Evolutionary conservation across 2,329 filamentous ascomycete genomes (phyloP).

Genomic region (Thelonectria olida): DNA sequence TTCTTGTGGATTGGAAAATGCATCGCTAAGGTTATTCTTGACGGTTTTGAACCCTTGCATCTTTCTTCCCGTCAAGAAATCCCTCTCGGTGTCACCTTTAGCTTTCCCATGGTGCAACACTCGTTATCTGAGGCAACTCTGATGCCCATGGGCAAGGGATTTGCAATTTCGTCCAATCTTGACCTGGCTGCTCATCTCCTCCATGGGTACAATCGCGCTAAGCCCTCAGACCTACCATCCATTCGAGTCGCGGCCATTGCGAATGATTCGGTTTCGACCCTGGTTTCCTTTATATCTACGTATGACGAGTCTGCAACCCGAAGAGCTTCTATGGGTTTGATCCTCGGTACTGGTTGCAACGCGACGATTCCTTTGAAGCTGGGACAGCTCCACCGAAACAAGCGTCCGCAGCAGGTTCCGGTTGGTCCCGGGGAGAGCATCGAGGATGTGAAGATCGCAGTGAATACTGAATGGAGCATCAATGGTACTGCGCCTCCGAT

Average conservation of each 20-base stretch:
- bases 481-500: constrained; percentile 77
- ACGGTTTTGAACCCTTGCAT: constrained; percentile 58
- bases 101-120: constrained; percentile 74
- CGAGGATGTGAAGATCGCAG: constrained; percentile 71
- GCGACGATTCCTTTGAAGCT: constrained; percentile 79
- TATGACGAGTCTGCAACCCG: constrained; percentile 68
- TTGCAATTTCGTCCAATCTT: constrained; percentile 67
- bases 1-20: constrained; percentile 85
- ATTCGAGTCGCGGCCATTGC: constrained; percentile 80
- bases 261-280: constrained; percentile 83
- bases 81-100: constrained; percentile 75
- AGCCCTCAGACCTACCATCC: constrained; percentile 62
- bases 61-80: constrained; percentile 57
- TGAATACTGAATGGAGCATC: constrained; percentile 89
- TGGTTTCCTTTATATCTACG: constrained; percentile 80
- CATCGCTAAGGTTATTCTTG: constrained; percentile 76
- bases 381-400: constrained; percentile 68
- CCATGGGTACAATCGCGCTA: constrained; percentile 65
- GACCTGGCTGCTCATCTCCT: constrained; percentile 69
- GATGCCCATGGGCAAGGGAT: constrained; percentile 77
- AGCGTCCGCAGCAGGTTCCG: constrained; percentile 62
- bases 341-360: constrained; percentile 84
- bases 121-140: constrained; percentile 70
- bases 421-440: constrained; percentile 56
- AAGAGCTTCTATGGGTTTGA: constrained; percentile 80